phyloP scores from a whole-genome alignment of 1,284 basidiomycete genomes.

The Cryptococcus hybrid region DNA sequence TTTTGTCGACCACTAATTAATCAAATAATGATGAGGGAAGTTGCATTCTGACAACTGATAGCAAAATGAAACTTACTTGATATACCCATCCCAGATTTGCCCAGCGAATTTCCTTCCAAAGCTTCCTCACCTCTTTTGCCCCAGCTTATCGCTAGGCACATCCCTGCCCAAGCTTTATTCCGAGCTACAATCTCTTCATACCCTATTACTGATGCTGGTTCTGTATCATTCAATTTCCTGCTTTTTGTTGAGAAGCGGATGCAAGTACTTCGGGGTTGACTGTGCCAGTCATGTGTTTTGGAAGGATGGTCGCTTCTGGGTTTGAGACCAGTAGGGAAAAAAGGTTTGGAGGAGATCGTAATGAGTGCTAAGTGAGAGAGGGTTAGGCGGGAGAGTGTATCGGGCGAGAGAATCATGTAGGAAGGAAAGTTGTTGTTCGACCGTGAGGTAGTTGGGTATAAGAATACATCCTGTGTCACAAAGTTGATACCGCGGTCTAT shows the following conservation, averaged over 20 bases:
- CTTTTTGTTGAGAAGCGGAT: background rate
- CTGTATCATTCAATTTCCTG: constrained; percentile 32
- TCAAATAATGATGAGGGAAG: background rate
- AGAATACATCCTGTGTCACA: constrained; percentile 69
- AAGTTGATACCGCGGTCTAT: background rate
- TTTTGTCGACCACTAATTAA: constrained; percentile 80
- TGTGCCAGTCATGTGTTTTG: constrained; percentile 12
- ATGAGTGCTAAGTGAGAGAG: constrained; percentile 82
- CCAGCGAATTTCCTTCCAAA: constrained; percentile 78
- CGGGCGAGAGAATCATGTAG: constrained; percentile 67
- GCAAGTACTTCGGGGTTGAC: background rate
- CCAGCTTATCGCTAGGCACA: constrained; percentile 48
- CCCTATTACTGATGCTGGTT: constrained; percentile 34
- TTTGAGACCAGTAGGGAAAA: constrained; percentile 53
- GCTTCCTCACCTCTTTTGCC: constrained; percentile 63
- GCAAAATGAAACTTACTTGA: constrained; percentile 40
- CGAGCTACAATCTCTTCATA: constrained; percentile 42
- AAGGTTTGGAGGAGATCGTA: constrained; percentile 66
- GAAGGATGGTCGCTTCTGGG: constrained; percentile 26
- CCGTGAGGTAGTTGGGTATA: constrained; percentile 67
- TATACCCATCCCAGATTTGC: constrained; percentile 91
- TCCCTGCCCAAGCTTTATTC: constrained; percentile 38
- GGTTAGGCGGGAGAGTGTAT: constrained; percentile 74
- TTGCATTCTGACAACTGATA: background rate
- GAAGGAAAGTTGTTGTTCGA: constrained; percentile 62